These are phyloP conservation scores for Phaffia tasmanica DNA, from an alignment of 768 basidiomycete species.

Conservation along the genomic window DNA sequence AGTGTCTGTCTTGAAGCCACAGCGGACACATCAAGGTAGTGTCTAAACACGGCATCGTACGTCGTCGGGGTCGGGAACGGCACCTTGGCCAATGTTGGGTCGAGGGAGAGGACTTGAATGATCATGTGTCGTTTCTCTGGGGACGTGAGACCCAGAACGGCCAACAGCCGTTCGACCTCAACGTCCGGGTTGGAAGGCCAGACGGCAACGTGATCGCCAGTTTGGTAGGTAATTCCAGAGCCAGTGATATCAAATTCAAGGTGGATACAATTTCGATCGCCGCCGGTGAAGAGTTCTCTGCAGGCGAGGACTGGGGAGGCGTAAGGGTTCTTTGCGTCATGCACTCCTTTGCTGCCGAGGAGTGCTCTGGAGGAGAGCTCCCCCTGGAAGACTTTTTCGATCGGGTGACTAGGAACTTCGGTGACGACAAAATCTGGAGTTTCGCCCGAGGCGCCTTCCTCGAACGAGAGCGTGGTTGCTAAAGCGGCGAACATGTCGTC, in stretches of 20 bases:
- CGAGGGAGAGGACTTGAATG: conserved; percentile 89
- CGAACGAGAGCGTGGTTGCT: conserved; percentile 67
- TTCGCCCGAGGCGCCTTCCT: conserved; percentile 93
- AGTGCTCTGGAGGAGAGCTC: conserved; percentile 93
- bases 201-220: conserved; percentile 93
- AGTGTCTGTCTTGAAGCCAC: conserved; percentile 90
- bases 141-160: conserved; percentile 61
- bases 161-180: conserved; percentile 81
- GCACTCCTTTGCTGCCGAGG: conserved; percentile 84
- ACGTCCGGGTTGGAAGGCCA: conserved; percentile 92
- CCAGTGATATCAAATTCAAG: conserved; percentile 88
- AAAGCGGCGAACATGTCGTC: conserved; percentile 93
- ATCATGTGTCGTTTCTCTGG: conserved; percentile 62
- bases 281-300: conserved; percentile 69
- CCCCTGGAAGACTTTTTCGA: conserved; percentile 88
- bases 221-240: conserved; percentile 95
- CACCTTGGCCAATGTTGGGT: conserved; percentile 93
- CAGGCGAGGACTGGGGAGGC: conserved; percentile 66
- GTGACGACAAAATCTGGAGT: conserved; percentile 85
- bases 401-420: conserved; percentile 56
- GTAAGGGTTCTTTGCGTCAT: conserved; percentile 96
- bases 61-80: conserved; percentile 98
- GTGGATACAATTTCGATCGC: conserved; percentile 84
- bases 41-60: conserved; percentile 79
- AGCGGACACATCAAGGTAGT: conserved; percentile 94